Percentiles rank a stretch among this genome's conserved stretches.
Evolutionary conservation across 1,139 yeast species (phyloP).

Genomic region (Cylindricascospora bacillispora): DNA sequence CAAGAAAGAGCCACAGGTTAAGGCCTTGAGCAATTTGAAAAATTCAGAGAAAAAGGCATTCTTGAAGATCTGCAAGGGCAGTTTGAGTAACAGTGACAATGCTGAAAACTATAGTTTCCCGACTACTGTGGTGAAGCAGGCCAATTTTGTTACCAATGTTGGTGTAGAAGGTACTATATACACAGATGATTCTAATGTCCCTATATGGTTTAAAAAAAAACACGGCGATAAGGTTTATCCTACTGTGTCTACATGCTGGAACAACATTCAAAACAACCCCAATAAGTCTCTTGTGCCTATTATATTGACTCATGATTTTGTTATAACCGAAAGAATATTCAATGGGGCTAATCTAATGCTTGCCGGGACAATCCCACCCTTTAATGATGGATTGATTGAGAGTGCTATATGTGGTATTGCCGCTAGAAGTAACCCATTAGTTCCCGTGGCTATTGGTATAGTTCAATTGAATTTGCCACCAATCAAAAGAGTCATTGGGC

Average conservation of each 20-base stretch:
- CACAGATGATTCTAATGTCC: constrained; percentile 50
- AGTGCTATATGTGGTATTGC: constrained; percentile 67
- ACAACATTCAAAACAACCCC: too few species aligned
- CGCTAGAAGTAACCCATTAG: constrained; percentile 44
- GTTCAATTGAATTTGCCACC: constrained; percentile 41
- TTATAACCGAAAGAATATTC: constrained; percentile 39
- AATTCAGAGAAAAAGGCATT: constrained; percentile 67
- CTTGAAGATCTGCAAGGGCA: constrained; percentile 32
- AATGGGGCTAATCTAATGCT: constrained; percentile 87
- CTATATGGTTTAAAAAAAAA: constrained; percentile 54
- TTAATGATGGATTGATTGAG: constrained; percentile 33
- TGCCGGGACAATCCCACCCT: constrained; percentile 79
- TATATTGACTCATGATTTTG: constrained; percentile 61
- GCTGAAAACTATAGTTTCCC: constrained; percentile 39
- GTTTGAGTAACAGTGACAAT: constrained; percentile 11
- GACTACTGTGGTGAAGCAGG: constrained; percentile 53
- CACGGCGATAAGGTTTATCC: constrained; percentile 51
- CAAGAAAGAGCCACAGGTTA: constrained; percentile 50
- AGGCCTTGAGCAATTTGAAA: constrained; percentile 68
- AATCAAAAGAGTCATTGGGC: constrained; percentile 36
- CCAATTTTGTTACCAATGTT: constrained; percentile 37
- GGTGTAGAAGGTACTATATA: constrained; percentile 48
- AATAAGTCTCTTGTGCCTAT: constrained; percentile 54
- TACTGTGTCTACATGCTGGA: constrained; percentile 63
- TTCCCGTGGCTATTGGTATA: constrained; percentile 65